Conservation (phyloP, 2,329 filamentous ascomycete genomes). For the Colletotrichum abscissum region DNA sequence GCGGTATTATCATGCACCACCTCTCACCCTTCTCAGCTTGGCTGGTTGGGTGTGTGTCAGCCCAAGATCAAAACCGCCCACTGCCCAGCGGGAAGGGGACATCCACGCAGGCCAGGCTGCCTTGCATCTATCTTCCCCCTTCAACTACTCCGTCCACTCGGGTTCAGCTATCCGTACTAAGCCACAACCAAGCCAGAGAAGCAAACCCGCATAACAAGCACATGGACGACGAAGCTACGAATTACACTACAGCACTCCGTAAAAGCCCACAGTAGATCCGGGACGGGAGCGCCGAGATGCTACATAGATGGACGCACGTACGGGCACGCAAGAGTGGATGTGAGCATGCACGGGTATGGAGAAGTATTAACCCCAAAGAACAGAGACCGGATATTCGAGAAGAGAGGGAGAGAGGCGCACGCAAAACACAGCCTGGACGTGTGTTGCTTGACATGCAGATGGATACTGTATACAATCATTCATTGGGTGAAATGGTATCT, state of each 20-base stretch:
- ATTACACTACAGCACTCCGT: neutral
- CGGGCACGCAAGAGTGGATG: slow-evolving; percentile 22
- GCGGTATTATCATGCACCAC: too few relatives aligned
- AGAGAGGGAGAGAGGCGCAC: neutral
- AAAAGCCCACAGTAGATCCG: neutral
- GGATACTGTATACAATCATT: too few relatives aligned
- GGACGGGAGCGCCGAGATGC: neutral
- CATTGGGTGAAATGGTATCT: too few relatives aligned
- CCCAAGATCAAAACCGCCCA: neutral
- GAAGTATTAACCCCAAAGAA: neutral
- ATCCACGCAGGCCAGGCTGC: slow-evolving; percentile 27
- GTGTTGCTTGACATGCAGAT: neutral
- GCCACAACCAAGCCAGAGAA: neutral
- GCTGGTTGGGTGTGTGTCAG: neutral
- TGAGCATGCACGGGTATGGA: neutral
- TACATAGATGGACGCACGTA: slow-evolving; percentile 23
- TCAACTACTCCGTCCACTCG: too few relatives aligned
- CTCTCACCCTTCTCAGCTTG: too few relatives aligned
- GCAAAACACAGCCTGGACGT: slow-evolving; percentile 15
- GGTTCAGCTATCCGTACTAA: neutral
- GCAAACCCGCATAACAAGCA: neutral
- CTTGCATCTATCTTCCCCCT: neutral
- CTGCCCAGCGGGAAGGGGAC: slow-evolving; percentile 22
- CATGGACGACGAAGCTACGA: neutral
- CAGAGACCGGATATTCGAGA: neutral